A percentile compares a stretch with the other conserved stretches of the same genome.
Conservation (phyloP, 371 early-diverging fungal genomes). For the Apophysomyces elegans region DNA sequence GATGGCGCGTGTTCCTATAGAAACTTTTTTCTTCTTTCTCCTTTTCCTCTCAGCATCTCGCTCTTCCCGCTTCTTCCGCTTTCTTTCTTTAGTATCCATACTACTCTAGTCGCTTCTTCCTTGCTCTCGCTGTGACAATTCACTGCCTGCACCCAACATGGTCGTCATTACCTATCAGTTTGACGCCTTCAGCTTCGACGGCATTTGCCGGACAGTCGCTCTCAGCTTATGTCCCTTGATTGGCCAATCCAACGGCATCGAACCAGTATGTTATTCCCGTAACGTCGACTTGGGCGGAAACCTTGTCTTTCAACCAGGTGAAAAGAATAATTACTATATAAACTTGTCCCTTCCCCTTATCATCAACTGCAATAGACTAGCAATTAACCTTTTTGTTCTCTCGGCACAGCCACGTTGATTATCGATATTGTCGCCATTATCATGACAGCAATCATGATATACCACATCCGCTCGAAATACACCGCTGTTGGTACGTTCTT, state of each 20-base stretch:
- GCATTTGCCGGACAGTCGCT: slow-evolving; percentile 81
- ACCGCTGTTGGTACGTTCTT: slow-evolving; percentile 84
- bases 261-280: slow-evolving; percentile 91
- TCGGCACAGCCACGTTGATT: slow-evolving; percentile 63
- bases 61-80: slow-evolving; percentile 7
- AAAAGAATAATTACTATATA: background rate
- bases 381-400: slow-evolving; percentile 8
- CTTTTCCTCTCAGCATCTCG: slow-evolving; percentile 15
- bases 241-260: slow-evolving; percentile 74
- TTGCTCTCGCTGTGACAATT: background rate
- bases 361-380: too few species aligned
- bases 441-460: slow-evolving; percentile 92
- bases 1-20: background rate
- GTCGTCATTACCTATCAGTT: slow-evolving; percentile 46
- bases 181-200: slow-evolving; percentile 70
- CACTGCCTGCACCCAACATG: slow-evolving; percentile 26
- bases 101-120: background rate
- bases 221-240: slow-evolving; percentile 90
- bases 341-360: background rate
- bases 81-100: background rate
- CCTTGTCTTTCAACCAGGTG: slow-evolving; percentile 92
- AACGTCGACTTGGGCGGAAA: slow-evolving; percentile 83
- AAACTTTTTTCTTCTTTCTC: slow-evolving; percentile 14
- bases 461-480: slow-evolving; percentile 89
- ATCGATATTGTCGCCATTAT: slow-evolving; percentile 83